phyloP scores from a whole-genome alignment of 768 basidiomycete species.

The Panellus pusillus region DNA sequence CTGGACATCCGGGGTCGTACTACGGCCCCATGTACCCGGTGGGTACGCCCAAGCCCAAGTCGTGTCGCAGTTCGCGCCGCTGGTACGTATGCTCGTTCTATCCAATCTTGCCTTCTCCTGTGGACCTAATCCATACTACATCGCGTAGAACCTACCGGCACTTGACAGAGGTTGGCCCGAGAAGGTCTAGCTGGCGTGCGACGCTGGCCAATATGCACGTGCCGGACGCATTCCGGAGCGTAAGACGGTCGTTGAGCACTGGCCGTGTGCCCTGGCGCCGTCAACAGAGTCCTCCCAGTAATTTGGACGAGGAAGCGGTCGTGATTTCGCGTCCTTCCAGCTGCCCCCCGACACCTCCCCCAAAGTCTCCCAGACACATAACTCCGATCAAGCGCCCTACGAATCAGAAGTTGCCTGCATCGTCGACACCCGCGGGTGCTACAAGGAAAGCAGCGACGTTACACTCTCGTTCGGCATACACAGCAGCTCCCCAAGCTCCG shows the following conservation, averaged over 20 bases:
- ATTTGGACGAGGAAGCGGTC: constrained; percentile 14
- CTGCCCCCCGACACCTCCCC: background rate
- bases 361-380: background rate
- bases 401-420: too few relatives aligned
- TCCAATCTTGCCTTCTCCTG: too few relatives aligned
- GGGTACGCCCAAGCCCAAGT: background rate
- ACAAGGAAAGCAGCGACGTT: background rate
- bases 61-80: background rate
- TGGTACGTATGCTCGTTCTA: too few relatives aligned
- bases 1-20: constrained; percentile 43
- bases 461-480: constrained; percentile 10
- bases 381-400: background rate
- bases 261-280: background rate
- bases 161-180: background rate
- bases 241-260: constrained; percentile 14
- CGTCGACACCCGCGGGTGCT: too few relatives aligned
- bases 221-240: constrained; percentile 8
- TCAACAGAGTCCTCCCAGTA: too few relatives aligned
- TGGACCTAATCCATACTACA: background rate
- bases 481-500: background rate
- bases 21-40: constrained; percentile 31
- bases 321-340: constrained; percentile 11
- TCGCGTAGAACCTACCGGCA: background rate
- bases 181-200: background rate
- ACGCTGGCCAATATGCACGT: background rate